A percentile compares a stretch with the other conserved stretches of the same genome.
Conservation (phyloP, 75 land plant genomes). For the Cupressus sempervirens region DNA sequence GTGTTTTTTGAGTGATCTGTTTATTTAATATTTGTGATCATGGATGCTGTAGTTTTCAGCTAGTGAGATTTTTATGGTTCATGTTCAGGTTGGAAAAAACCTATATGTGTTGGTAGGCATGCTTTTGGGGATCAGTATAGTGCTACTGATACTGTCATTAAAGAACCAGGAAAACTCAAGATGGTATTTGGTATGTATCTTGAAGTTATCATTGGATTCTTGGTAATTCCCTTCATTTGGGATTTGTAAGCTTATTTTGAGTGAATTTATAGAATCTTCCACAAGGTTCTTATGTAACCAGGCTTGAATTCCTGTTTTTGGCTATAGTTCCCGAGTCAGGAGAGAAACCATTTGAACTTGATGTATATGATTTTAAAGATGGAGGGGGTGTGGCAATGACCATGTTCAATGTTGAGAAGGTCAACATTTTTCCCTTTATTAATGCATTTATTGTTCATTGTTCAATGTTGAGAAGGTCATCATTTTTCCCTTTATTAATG, state of each 20-base stretch:
- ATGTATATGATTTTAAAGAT: constrained; percentile 64
- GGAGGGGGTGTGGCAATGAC: constrained; percentile 76
- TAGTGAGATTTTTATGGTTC: not conserved
- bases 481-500: not conserved
- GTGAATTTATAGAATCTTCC: not conserved
- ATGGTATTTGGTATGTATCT: constrained; percentile 69
- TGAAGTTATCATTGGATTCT: not conserved
- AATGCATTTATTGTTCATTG: no score
- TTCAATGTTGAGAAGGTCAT: constrained; percentile 83
- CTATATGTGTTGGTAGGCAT: constrained; percentile 91
- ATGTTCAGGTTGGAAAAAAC: constrained; percentile 76
- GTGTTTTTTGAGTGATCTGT: not conserved
- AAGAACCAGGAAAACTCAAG: constrained; percentile 79
- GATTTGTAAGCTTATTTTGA: not conserved
- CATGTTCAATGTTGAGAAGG: constrained; percentile 91
- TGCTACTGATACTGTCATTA: constrained; percentile 66
- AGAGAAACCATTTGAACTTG: constrained; percentile 41
- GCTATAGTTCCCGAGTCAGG: constrained; percentile 50
- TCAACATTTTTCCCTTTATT: constrained; percentile 14
- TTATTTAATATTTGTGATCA: not conserved
- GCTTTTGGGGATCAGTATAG: constrained; percentile 94
- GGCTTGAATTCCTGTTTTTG: not conserved
- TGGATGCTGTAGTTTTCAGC: not conserved
- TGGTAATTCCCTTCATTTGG: not conserved
- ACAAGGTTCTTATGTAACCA: not conserved